Evolutionary conservation across 1,284 basidiomycete species (phyloP), one percentile per base, ranked within the genome.

Genomic region (Leccinum laetum): DNA sequence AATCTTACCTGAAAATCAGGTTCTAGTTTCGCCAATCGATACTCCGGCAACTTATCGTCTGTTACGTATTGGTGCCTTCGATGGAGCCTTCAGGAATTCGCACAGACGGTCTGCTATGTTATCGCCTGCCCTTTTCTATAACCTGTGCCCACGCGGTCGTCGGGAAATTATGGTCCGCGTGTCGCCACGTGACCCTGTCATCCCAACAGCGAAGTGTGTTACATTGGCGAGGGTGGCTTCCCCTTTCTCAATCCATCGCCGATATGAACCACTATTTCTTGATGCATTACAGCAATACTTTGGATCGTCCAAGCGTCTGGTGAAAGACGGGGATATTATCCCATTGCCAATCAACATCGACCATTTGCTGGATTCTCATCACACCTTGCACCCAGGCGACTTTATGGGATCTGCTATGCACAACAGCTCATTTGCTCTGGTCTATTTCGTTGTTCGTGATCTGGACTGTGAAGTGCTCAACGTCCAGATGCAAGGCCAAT

Each of bases 191-290:
- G 61, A 69, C 52, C 65, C 68, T 32, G 55, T 58, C 3, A 79
- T 96, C 29, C 95, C 95, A 0, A 85, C 79, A 9, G 95, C 95
- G 1, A 82, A 80, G 63, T 81, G 86, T 5, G 82, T 98, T 37
- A 93, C 92, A 1, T 81, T 99, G 44, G 91, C 95, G 2, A 86
- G 95, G 18, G 83, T 99, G 4, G 91, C 94, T 0, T 95, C 95
- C 0, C 89, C 95, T 1, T 79, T 91, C 67, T 89, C 93, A 1
- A 87, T 87, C 5, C 88, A 91, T 75, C 90, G 90, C 64, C 79
- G 81, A 39, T 93, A 93, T 72, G 93, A 98, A 72, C 74, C 83
- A 1, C 76, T 88, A 7, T 92, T 93, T 75, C 77, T 96, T 13
- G 80, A 82, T 13, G 87, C 89, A 5, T 78, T 99, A 66, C 91